Conservation (phyloP, 257 asterid genomes). For the Solanum tarijense region DNA sequence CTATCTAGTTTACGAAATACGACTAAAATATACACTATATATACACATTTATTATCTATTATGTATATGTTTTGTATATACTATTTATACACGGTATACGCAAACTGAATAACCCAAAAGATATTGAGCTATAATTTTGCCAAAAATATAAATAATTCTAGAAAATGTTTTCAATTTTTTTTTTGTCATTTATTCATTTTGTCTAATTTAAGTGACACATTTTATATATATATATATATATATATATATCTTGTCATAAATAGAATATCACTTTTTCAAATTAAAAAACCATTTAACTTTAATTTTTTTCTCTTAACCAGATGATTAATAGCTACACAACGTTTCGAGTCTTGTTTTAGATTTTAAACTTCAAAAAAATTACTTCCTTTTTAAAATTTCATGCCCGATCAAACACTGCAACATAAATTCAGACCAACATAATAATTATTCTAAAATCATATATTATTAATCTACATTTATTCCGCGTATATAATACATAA, state of each 20-base stretch:
- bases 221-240: too few species aligned
- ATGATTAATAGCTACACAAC: not conserved
- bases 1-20: too few species aligned
- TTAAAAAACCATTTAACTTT: too few species aligned
- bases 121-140: not conserved
- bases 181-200: not conserved
- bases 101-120: not conserved
- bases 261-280: too few species aligned
- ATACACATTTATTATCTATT: too few species aligned
- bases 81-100: too few species aligned
- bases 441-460: not conserved
- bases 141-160: too few species aligned
- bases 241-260: not conserved
- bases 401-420: accelerated
- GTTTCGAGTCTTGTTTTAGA: not conserved
- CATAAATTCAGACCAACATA: not conserved
- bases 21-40: not conserved
- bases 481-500: not conserved
- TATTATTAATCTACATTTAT: not conserved
- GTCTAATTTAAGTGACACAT: not conserved
- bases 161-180: too few species aligned
- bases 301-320: not conserved
- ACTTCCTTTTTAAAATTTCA: not conserved
- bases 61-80: too few species aligned
- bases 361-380: too few species aligned